These are phyloP conservation scores for Dunaliella primolecta DNA, from an alignment of 139 green algal species.

Conservation along the genomic window DNA sequence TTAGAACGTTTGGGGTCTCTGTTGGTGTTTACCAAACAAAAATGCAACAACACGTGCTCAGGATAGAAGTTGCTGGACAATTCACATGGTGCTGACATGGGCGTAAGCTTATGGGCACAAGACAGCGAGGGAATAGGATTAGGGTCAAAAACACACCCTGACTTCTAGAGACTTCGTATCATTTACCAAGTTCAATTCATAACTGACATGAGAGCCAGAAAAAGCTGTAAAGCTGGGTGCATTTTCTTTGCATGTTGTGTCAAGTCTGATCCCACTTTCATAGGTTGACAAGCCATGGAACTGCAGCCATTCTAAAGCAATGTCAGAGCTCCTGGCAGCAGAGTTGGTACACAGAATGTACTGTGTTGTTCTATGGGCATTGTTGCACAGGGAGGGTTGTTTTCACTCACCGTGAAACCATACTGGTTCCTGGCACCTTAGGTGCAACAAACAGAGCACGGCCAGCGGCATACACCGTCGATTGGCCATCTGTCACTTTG, in stretches of 20 bases:
- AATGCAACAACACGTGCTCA: background rate
- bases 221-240: too few species aligned
- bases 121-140: background rate
- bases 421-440: background rate
- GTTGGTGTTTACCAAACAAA: background rate
- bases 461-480: constrained; percentile 65
- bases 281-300: too few species aligned
- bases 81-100: background rate
- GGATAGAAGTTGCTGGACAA: too few species aligned
- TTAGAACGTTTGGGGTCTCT: background rate
- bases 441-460: constrained; percentile 79
- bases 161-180: too few species aligned
- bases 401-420: background rate
- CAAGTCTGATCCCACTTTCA: too few species aligned
- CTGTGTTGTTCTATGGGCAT: too few species aligned
- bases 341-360: background rate
- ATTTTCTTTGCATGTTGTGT: background rate
- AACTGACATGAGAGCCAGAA: too few species aligned
- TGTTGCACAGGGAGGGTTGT: too few species aligned
- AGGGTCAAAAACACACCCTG: too few species aligned
- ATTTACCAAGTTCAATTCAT: too few species aligned
- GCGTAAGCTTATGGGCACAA: background rate
- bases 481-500: constrained; percentile 45
- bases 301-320: background rate
- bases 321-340: background rate